Percentiles rank a stretch among this genome's conserved stretches.
These are phyloP conservation scores for Saccharata proteae DNA, from an alignment of 2,329 filamentous ascomycete genomes.

Conservation along the genomic window DNA sequence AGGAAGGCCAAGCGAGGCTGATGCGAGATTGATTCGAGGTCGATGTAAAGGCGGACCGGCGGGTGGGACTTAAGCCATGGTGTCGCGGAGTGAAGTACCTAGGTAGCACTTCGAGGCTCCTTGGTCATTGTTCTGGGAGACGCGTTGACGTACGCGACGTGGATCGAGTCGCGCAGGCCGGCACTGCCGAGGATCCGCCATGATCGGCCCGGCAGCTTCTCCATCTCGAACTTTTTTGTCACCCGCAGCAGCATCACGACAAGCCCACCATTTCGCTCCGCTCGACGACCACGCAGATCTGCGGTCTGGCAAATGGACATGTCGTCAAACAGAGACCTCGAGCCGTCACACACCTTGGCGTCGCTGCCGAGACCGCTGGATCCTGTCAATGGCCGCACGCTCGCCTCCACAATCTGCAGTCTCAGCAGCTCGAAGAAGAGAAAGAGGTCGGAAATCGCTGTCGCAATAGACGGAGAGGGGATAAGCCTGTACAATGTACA, in stretches of 20 bases:
- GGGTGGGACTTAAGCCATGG: too few species aligned
- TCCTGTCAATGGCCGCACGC: conserved; percentile 29
- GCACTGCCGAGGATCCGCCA: too few species aligned
- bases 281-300: conserved; percentile 10
- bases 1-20: too few species aligned
- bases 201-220: conserved; percentile 6
- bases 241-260: conserved; percentile 4
- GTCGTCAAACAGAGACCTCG: conserved; percentile 24
- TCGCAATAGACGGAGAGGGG: conserved; percentile 48
- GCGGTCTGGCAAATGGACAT: conserved; percentile 19
- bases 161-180: too few species aligned
- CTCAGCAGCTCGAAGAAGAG: conserved; percentile 44
- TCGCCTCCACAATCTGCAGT: conserved; percentile 38
- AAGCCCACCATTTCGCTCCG: too few species aligned
- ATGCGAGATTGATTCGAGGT: too few species aligned
- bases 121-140: too few species aligned
- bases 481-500: conserved; percentile 51
- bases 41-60: too few species aligned
- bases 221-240: conserved; percentile 8
- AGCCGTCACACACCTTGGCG: conserved; percentile 29
- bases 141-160: too few species aligned
- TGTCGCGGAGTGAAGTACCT: too few species aligned
- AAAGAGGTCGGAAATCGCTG: conserved; percentile 49
- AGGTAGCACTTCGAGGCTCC: too few species aligned
- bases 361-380: conserved; percentile 32